Evolutionary conservation across 768 basidiomycete genomes (phyloP).

Genomic region (Austroboletus festivus): DNA sequence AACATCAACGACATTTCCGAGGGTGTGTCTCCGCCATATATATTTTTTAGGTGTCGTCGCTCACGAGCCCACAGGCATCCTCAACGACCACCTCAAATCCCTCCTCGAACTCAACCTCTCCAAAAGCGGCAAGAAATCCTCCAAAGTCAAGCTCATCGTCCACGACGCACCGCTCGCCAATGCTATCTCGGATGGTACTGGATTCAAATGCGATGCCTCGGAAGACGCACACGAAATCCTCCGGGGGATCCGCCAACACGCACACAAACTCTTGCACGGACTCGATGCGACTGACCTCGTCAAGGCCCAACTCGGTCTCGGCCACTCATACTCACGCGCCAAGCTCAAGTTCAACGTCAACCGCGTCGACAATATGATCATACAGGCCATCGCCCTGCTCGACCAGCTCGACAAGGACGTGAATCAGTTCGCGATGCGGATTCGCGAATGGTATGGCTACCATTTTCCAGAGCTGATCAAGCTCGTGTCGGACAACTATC

Average conservation of each 20-base stretch:
- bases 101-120: constrained; percentile 86
- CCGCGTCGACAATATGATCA: constrained; percentile 98
- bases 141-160: constrained; percentile 71
- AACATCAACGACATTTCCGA: constrained; percentile 96
- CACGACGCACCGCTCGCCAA: constrained; percentile 72
- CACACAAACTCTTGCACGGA: constrained; percentile 83
- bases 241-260: constrained; percentile 90
- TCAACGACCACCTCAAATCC: constrained; percentile 80
- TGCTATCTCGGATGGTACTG: constrained; percentile 70
- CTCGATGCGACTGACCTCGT: constrained; percentile 84
- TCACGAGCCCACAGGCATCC: constrained; percentile 52
- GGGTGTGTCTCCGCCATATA: constrained; percentile 49
- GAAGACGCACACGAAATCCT: constrained; percentile 82
- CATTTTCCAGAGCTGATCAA: constrained; percentile 97
- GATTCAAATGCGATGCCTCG: constrained; percentile 75
- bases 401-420: constrained; percentile 99
- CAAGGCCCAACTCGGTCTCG: constrained; percentile 93
- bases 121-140: constrained; percentile 63
- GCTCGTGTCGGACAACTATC: constrained; percentile 90
- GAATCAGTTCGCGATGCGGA: constrained; percentile 97
- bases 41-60: too few species aligned
- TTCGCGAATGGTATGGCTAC: constrained; percentile 98
- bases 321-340: constrained; percentile 95
- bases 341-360: constrained; percentile 99
- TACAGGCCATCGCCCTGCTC: constrained; percentile 96